phyloP scores from a whole-genome alignment of 1,284 basidiomycete genomes.

The Puccinia horiana region DNA sequence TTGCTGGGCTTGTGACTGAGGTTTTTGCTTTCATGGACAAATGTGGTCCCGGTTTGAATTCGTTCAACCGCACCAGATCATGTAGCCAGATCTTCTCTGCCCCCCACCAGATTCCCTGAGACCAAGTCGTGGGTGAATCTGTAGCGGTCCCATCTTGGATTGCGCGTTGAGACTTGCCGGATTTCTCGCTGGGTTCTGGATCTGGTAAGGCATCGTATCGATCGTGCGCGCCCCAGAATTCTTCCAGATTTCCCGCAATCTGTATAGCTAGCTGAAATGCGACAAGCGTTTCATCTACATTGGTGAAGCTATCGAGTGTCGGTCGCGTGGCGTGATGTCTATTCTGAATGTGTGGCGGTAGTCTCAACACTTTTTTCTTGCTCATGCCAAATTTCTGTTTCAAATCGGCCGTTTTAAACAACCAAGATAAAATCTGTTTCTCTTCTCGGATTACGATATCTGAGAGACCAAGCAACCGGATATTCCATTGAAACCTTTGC shows the following conservation, averaged over 20 bases:
- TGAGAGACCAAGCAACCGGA: conserved; percentile 31
- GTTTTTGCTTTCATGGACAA: neutral
- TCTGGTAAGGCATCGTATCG: conserved; percentile 21
- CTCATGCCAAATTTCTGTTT: conserved; percentile 5
- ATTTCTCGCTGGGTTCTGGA: neutral
- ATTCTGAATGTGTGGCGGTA: neutral
- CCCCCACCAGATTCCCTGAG: conserved; percentile 45
- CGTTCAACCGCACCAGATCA: conserved; percentile 37
- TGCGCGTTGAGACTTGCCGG: too few species aligned
- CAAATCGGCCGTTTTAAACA: conserved; percentile 31
- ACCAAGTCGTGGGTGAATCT: conserved; percentile 20
- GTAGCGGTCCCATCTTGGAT: neutral
- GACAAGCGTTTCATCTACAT: neutral
- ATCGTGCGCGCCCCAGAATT: conserved; percentile 25
- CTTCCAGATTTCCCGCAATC: conserved; percentile 34
- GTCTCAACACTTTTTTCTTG: neutral
- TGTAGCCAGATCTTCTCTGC: conserved; percentile 40
- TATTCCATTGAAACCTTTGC: conserved; percentile 32
- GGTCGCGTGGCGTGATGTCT: conserved; percentile 1
- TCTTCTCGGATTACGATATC: conserved; percentile 33
- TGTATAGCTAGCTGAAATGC: conserved; percentile 32
- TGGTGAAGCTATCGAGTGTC: conserved; percentile 1
- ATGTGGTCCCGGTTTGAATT: neutral
- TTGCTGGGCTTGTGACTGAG: neutral
- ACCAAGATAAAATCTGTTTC: conserved; percentile 24